Percentiles rank a stretch among this genome's conserved stretches.
phyloP scores from a whole-genome alignment of 345 rosid species.

The Mallotus nudiflorus region DNA sequence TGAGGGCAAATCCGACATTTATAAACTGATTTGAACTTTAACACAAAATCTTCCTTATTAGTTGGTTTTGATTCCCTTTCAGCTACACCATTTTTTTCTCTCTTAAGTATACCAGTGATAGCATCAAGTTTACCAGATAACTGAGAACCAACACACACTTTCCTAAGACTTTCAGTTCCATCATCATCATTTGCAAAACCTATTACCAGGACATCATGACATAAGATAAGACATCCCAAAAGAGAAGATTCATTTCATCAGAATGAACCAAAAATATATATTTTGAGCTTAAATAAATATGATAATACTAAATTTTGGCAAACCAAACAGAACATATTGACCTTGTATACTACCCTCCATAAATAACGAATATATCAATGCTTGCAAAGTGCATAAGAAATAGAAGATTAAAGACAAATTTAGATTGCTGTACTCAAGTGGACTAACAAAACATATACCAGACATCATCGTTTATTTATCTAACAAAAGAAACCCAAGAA shows the following conservation, averaged over 20 bases:
- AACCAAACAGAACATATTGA: background rate
- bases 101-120: slow-evolving; percentile 17
- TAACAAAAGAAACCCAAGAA: background rate
- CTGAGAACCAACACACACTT: slow-evolving; percentile 17
- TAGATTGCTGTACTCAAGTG: background rate
- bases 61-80: slow-evolving; percentile 33
- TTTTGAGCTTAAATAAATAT: background rate
- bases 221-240: slow-evolving; percentile 24
- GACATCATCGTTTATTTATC: background rate
- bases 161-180: slow-evolving; percentile 37
- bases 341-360: background rate
- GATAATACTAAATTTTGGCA: background rate
- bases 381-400: background rate
- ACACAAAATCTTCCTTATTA: slow-evolving; percentile 59
- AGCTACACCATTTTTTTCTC: slow-evolving; percentile 13
- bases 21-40: slow-evolving; percentile 67
- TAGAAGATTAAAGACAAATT: background rate
- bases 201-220: slow-evolving; percentile 18
- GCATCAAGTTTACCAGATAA: slow-evolving; percentile 19
- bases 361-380: slow-evolving; percentile 1
- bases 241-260: background rate
- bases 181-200: slow-evolving; percentile 45
- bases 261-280: background rate
- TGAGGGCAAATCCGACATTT: slow-evolving; percentile 85
- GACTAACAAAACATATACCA: background rate